Evolutionary conservation across 1,139 yeast genomes (phyloP).

Genomic region (Suhomyces ambrosiae): DNA sequence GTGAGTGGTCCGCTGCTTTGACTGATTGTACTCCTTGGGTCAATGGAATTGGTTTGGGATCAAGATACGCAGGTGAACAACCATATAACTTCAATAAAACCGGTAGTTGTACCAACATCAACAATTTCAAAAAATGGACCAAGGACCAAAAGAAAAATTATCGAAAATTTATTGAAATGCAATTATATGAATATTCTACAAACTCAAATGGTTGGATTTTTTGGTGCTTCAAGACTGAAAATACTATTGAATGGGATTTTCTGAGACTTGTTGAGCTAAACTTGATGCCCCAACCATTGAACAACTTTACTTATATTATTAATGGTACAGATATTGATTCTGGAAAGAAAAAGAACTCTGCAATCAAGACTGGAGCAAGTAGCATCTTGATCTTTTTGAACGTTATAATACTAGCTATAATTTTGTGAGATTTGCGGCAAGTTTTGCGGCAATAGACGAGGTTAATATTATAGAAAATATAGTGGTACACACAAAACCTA

Average conservation of each 20-base stretch:
- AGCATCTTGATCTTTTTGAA: neutral
- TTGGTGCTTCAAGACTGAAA: constrained; percentile 71
- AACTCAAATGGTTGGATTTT: constrained; percentile 61
- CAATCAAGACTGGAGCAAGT: neutral
- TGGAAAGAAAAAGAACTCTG: constrained; percentile 7
- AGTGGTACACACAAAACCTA: too few species aligned
- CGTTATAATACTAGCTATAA: neutral
- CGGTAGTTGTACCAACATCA: constrained; percentile 32
- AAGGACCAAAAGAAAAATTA: constrained; percentile 42
- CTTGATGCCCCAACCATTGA: constrained; percentile 64
- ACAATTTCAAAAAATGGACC: constrained; percentile 40
- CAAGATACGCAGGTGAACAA: constrained; percentile 54
- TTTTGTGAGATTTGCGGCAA: neutral
- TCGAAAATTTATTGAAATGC: constrained; percentile 50
- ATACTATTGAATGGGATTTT: constrained; percentile 66
- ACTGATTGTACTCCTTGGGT: constrained; percentile 71
- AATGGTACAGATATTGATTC: constrained; percentile 38
- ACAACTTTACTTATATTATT: constrained; percentile 42
- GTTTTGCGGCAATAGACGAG: too few species aligned
- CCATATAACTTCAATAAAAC: constrained; percentile 41
- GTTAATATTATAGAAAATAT: too few species aligned
- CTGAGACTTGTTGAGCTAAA: constrained; percentile 47
- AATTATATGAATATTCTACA: constrained; percentile 46
- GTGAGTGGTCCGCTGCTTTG: constrained; percentile 67
- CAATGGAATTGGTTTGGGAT: constrained; percentile 61